Evolutionary conservation across 768 basidiomycete species (phyloP), one percentile per base, ranked within the genome.

Genomic region (Mycena capillaripes): DNA sequence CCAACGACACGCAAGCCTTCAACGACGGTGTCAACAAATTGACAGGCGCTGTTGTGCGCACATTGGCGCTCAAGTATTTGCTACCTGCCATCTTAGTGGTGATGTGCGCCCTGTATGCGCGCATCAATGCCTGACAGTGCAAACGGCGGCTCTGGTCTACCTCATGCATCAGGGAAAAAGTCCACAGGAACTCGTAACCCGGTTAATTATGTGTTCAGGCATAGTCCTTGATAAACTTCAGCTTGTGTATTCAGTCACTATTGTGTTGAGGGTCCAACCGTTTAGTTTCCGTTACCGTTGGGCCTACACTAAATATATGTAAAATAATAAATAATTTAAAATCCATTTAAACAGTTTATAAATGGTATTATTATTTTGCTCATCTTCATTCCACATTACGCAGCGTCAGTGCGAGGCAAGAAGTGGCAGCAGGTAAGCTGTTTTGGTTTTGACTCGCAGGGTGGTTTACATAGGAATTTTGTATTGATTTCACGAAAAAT

Each of bases 1-100:
- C 30, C 17, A 69, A 69, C 60, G 68, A 69, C 34, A 65, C 63
- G 52, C 63, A 65, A 32, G 63, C 36, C 5, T 65, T 55, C 36
- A 50, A 65, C 50, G 52, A 53, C 25, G 25, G 34, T 44, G 30
- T 65, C 48, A 21, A 32, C 11, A 38, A 65, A 30, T 63, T 36
- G 62, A 50, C 52, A 21, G 17, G 50, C 27, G 46, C 46, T 23
- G 32, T 63, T 63, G 3, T 58, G 36, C 57, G 57, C 57, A 58
- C 57, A 40, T 34, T 58, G 57, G 57, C 57, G 57, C 32, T 58
- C 36, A 58, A 58, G 36, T 58, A 58, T 27, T 58, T 58, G 57
- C 57, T 58, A 58, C 57, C 57, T 40, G 57, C 36, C 57, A 36
- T 58, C 21, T 58, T 58, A 16, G 57, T 58, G 57, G 57, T 58